phyloP scores from a whole-genome alignment of 768 basidiomycete genomes.

The Amanita pallidorosea region DNA sequence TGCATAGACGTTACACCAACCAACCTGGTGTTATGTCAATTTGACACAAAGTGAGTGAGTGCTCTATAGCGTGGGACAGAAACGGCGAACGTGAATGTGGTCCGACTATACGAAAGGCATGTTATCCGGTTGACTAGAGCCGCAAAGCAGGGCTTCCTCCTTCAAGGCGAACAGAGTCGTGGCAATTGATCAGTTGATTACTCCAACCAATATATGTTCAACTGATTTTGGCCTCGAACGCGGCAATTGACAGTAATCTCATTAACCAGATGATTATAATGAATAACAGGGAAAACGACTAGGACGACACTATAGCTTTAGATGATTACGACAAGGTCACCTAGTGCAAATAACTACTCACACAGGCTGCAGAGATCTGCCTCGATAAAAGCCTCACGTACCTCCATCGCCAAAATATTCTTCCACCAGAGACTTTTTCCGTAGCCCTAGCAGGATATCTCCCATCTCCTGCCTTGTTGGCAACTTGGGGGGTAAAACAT shows the following conservation, averaged over 20 bases:
- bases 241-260: neutral
- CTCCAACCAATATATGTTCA: too few relatives aligned
- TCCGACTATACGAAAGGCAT: too few relatives aligned
- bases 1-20: neutral
- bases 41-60: too few relatives aligned
- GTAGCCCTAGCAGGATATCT: slow-evolving; percentile 54
- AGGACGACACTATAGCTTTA: neutral
- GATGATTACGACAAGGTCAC: neutral
- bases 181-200: too few relatives aligned
- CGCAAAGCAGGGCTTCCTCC: too few relatives aligned
- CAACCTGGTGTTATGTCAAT: too few relatives aligned
- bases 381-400: slow-evolving; percentile 9
- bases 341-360: neutral
- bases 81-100: too few relatives aligned
- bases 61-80: too few relatives aligned
- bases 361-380: too few relatives aligned
- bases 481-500: slow-evolving; percentile 66
- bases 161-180: too few relatives aligned
- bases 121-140: too few relatives aligned
- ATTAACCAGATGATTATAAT: neutral
- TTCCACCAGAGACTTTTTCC: slow-evolving; percentile 75
- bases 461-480: slow-evolving; percentile 77
- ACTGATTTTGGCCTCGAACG: too few relatives aligned
- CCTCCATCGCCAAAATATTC: slow-evolving; percentile 47
- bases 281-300: neutral